Base-by-base conservation (phyloP, 257 asterid species). In the Pogostemon cablin region DNA sequence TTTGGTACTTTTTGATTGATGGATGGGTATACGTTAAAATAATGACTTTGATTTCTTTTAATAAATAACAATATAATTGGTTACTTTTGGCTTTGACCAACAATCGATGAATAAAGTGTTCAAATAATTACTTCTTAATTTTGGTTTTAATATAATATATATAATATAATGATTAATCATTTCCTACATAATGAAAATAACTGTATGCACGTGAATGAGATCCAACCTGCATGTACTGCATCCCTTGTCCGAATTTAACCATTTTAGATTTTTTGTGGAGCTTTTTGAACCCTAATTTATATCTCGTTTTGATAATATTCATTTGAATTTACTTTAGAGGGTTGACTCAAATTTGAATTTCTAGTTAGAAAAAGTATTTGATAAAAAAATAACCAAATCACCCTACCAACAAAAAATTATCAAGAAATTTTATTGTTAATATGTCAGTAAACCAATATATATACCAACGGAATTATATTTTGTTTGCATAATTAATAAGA, bases 191-290 rank as follows among this genome's bases (percentile, higher is more conserved):
- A 35, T 52, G 39, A 68, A 68, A 38, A 50, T 60, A 53, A 10
- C 4, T 6, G 11, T 38, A 9, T 61, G 37, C 77, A 72, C 75
- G 78, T 66, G 78, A 38, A 67, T 53, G 12, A 75, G 81, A 73
- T 80, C 84, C 80, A 73, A 53, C 70, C 77, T 74, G 76, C 76
- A 62, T 53, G 63, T 44, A 72, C 20, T 67, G 66, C 71, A 11
- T 50, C 20, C 46, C 78, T 39, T 67, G 77, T 58, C 55, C 38
- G 17, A 11, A 9, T 59, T 62, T 20, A 20, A 67, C 49, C 9
- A 6, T 7, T 50, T 32, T 34, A 62, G 32, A 9, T 15, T 61
- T 32, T 70, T 57, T 6, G 7, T 25, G 32, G 32, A 25, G 40
- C 47, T 7, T 4, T 41, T 9, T 9, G 3, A 46, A 46, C 52